These are phyloP conservation scores for Aphanomyces stellatus DNA, from an alignment of 352 stramenopile species.

Conservation along the genomic window DNA sequence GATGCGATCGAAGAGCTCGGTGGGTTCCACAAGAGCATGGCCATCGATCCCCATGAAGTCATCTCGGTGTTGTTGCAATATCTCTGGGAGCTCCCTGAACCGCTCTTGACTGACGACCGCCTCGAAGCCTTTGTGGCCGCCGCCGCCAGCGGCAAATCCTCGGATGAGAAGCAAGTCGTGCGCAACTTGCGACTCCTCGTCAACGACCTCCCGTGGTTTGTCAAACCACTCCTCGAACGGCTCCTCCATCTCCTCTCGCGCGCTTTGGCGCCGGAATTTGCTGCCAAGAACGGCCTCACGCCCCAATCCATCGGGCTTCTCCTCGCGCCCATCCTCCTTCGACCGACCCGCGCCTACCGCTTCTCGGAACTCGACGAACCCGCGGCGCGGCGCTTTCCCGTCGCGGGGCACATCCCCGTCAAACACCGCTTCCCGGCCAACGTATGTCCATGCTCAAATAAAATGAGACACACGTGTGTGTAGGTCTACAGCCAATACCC, in stretches of 20 bases:
- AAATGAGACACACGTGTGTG: neutral
- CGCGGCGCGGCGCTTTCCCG: slow-evolving; percentile 54
- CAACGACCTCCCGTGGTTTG: slow-evolving; percentile 74
- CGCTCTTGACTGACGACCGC: slow-evolving; percentile 61
- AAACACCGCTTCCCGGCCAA: slow-evolving; percentile 18
- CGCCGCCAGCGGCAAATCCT: slow-evolving; percentile 25
- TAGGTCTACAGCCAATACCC: slow-evolving; percentile 34
- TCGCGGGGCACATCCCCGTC: slow-evolving; percentile 41
- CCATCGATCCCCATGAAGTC: slow-evolving; percentile 69
- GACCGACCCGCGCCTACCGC: slow-evolving; percentile 36
- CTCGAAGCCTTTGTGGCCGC: slow-evolving; percentile 62
- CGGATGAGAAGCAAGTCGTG: slow-evolving; percentile 35
- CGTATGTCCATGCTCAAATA: neutral
- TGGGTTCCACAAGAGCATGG: slow-evolving; percentile 76
- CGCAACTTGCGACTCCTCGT: slow-evolving; percentile 57
- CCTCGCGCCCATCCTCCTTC: slow-evolving; percentile 56
- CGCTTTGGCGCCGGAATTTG: slow-evolving; percentile 45
- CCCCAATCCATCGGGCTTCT: slow-evolving; percentile 55
- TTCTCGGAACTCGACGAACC: slow-evolving; percentile 71
- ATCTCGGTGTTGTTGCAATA: slow-evolving; percentile 72
- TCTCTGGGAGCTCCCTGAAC: slow-evolving; percentile 72
- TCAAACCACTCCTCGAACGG: slow-evolving; percentile 63
- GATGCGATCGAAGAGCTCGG: slow-evolving; percentile 76
- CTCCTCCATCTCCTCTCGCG: slow-evolving; percentile 57
- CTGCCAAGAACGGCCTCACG: slow-evolving; percentile 57